Percentiles rank a stretch among this genome's conserved stretches.
Conservation (phyloP, 192 early-diverging fungal species). For the Backusella circina region DNA sequence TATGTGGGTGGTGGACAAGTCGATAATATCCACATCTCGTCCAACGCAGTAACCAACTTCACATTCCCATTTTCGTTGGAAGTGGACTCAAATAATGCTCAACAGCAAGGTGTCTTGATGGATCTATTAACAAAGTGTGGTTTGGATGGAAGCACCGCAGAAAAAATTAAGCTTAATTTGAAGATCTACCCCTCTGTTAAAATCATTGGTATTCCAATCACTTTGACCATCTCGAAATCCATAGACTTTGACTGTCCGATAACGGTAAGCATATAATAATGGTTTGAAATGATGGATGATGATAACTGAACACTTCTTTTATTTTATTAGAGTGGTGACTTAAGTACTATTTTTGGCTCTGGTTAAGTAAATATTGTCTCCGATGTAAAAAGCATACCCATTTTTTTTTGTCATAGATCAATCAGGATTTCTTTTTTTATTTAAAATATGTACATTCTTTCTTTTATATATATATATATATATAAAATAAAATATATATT, state of each 20-base stretch:
- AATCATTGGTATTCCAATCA: conserved; percentile 43
- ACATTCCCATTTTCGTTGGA: conserved; percentile 41
- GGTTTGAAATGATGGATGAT: neutral
- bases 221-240: conserved; percentile 35
- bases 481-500: neutral
- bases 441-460: neutral
- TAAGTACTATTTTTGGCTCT: neutral
- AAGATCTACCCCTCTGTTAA: conserved; percentile 42
- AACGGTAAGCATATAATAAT: conserved; percentile 15
- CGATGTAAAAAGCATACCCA: neutral
- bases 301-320: neutral
- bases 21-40: conserved; percentile 38
- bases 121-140: conserved; percentile 46
- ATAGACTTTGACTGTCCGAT: conserved; percentile 38
- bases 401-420: neutral
- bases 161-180: conserved; percentile 40
- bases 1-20: conserved; percentile 46
- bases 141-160: conserved; percentile 13
- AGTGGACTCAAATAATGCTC: conserved; percentile 25
- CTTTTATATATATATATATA: too few relatives aligned
- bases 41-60: conserved; percentile 34
- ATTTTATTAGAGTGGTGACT: neutral
- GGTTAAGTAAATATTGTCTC: neutral
- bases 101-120: conserved; percentile 32
- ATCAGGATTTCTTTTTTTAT: neutral